Evolutionary conservation across 495 filamentous ascomycete species (phyloP), one percentile per base, ranked within the genome.

Genomic region (Podospora tetraspora): DNA sequence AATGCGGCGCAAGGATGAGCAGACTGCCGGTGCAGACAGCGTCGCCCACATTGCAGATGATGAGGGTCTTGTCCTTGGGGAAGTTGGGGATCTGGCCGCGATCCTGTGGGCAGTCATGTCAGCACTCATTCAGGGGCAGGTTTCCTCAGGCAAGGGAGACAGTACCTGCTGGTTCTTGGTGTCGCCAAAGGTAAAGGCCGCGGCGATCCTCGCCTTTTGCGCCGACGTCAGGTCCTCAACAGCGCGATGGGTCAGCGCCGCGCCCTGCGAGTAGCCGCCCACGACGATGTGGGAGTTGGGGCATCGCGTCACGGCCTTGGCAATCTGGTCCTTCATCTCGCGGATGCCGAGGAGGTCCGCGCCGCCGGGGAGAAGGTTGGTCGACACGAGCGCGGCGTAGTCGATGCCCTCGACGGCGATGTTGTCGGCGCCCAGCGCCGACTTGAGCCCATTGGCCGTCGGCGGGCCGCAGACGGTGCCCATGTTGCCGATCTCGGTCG

Each of bases 121-220:
- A 29, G 52, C 56, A 6, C 25, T 4, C 3, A 10, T 21, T 19
- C 27, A 13, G 22, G 13, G 24, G 11, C 21, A 6, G 11, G 8
- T 30, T 16, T 43, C 4, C 3, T 43, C 10, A 7, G 25, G 13
- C 7, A 25, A 8, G 9, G 9, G n/a, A 24, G 0, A 52, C 65
- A 13, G 5, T 52, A 67, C 79, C 72, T 84, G 82, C 22, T 74
- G 75, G 70, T 85, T 85, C 64, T 84, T 80, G 29, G 84, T 86
- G 69, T 86, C 83, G 13, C 85, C 85, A 62, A 81, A 86, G 0
- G 83, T 79, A n/a, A 85, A 80, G n/a, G 84, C 83, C 24, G 82
- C 83, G 24, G 78, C 80, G 63, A 87, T 84, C 68, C 77, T 76
- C 59, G 77, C 71, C 70, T 81, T 77, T 27, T 84, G 79, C 24